Percentiles rank a stretch among this genome's conserved stretches.
These are phyloP conservation scores for Cladophialophora carrionii DNA, from an alignment of 2,329 filamentous ascomycete species.

Conservation along the genomic window DNA sequence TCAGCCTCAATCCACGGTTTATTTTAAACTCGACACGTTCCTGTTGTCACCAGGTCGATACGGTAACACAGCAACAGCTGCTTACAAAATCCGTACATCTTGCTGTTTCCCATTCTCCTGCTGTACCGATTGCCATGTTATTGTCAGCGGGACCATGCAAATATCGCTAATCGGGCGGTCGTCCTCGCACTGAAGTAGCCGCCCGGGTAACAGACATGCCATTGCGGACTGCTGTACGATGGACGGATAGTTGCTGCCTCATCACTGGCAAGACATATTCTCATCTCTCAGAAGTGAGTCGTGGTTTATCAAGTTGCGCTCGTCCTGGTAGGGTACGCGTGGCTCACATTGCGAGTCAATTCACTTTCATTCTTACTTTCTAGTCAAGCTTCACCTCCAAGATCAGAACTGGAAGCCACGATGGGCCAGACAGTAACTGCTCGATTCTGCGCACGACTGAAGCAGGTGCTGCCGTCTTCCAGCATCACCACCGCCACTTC, in stretches of 20 bases:
- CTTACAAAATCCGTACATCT: neutral
- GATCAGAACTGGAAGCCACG: slow-evolving; percentile 15
- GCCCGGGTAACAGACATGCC: neutral
- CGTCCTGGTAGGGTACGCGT: neutral
- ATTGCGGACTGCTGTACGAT: neutral
- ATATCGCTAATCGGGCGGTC: neutral
- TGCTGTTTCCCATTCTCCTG: neutral
- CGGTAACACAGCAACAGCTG: slow-evolving; percentile 10
- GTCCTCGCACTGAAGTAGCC: neutral
- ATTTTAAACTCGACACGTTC: neutral
- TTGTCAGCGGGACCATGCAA: neutral
- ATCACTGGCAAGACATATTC: neutral
- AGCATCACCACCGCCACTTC: slow-evolving; percentile 12
- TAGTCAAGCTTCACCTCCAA: neutral
- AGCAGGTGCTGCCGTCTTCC: slow-evolving; percentile 26
- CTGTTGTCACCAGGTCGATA: slow-evolving; percentile 8
- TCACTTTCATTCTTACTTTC: slow-evolving; percentile 6
- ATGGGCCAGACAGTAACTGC: slow-evolving; percentile 16
- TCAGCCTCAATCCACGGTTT: neutral
- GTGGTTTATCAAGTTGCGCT: neutral
- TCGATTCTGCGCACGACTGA: slow-evolving; percentile 19
- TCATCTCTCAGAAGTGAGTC: neutral
- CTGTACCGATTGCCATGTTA: neutral
- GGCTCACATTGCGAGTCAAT: neutral
- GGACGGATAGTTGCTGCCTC: neutral